Base-by-base conservation (phyloP, 139 green algal species). In the Coccomyxa sp. region DNA sequence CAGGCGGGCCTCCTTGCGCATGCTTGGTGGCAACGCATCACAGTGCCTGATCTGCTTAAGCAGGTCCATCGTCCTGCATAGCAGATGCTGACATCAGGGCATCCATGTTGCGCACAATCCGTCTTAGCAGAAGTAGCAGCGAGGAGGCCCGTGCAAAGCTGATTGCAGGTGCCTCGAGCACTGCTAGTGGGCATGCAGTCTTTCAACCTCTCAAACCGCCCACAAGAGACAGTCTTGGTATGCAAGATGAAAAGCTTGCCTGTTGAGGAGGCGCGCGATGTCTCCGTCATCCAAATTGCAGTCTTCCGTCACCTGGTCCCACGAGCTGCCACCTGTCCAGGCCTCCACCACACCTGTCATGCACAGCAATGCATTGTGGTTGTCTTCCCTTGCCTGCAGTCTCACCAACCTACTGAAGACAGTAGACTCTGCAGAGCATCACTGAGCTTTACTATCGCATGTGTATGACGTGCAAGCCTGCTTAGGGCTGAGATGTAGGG, bases 221-320 rank as follows among this genome's bases (percentile, higher is more conserved):
- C n/a, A n/a, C n/a, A n/a, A n/a, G n/a, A n/a, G n/a, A n/a, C n/a
- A n/a, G n/a, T n/a, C n/a, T n/a, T n/a, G n/a, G n/a, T n/a, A n/a
- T n/a, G n/a, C n/a, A n/a, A n/a, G n/a, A n/a, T n/a, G n/a, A n/a
- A n/a, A n/a, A n/a, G n/a, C n/a, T n/a, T n/a, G n/a, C n/a, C n/a
- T 85, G 8, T 85, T 89, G 39, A 98, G 85, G 73, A 98, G 86
- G 7, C 93, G 85, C 7, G 91, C 92, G 37, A 97, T 82, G 82
- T 98, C 94, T 0, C 94, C 94, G 54, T 96, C 93, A 72, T 98
- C 94, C 70, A 98, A 70, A 36, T 72, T 83, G 55, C 82, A 89
- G 79, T 93, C 89, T 12, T 70, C 68, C 78, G 89, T 93, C 39
- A 94, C 70, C 76, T 93, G 80, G 4, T 76, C 33, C 93, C 93